Percentiles rank a stretch among this genome's conserved stretches.
Conservation (phyloP, 768 basidiomycete species). For the Scleroderma bovista region DNA sequence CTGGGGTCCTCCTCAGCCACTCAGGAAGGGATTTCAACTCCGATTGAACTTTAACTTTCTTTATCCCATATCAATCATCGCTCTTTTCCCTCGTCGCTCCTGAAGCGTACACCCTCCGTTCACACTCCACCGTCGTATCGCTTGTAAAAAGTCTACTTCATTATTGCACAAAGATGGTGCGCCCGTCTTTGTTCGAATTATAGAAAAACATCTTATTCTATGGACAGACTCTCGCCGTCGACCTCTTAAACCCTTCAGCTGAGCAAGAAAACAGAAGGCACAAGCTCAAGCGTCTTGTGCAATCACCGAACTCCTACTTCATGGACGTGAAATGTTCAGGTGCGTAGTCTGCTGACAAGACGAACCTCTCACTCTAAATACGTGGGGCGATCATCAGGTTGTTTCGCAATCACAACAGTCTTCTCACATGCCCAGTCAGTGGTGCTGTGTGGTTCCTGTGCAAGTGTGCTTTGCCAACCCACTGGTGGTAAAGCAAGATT, state of each 20-base stretch:
- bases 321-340: slow-evolving; percentile 99
- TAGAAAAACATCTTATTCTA: neutral
- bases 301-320: slow-evolving; percentile 98
- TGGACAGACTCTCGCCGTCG: slow-evolving; percentile 85
- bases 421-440: slow-evolving; percentile 99
- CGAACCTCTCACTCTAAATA: neutral
- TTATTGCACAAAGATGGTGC: neutral
- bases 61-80: neutral
- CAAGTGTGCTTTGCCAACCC: slow-evolving; percentile 93
- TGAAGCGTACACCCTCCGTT: neutral
- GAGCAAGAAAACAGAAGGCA: slow-evolving; percentile 85
- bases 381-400: slow-evolving; percentile 45
- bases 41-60: neutral
- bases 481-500: slow-evolving; percentile 97
- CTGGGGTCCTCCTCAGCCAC: neutral
- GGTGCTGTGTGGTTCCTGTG: slow-evolving; percentile 89
- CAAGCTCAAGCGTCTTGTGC: slow-evolving; percentile 99
- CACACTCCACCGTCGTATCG: neutral
- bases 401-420: slow-evolving; percentile 93
- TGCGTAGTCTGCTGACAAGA: slow-evolving; percentile 31
- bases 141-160: neutral
- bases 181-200: too few relatives aligned
- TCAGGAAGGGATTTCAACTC: slow-evolving; percentile 10
- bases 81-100: neutral
- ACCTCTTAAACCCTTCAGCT: slow-evolving; percentile 93